These are phyloP conservation scores for Oryza punctata DNA, from an alignment of 176 grass and related monocot species.

Conservation along the genomic window DNA sequence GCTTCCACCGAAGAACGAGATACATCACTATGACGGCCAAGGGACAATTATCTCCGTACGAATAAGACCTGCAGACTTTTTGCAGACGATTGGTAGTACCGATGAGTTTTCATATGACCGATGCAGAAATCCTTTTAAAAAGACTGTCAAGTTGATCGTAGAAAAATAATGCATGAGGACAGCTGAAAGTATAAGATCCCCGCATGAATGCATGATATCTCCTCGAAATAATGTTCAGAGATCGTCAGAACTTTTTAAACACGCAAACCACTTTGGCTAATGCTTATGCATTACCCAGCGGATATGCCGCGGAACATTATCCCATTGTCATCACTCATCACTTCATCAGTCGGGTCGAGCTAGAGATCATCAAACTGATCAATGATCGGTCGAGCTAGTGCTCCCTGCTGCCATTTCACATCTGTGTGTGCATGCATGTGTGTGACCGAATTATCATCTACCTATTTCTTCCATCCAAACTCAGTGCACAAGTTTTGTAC, in stretches of 20 bases:
- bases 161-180: background rate
- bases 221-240: background rate
- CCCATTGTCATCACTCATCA: background rate
- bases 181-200: background rate
- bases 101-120: background rate
- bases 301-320: constrained; percentile 18
- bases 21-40: background rate
- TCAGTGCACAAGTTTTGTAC: constrained; percentile 42
- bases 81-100: background rate
- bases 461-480: background rate
- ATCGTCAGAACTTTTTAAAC: background rate
- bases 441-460: background rate
- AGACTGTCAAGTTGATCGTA: background rate
- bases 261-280: background rate
- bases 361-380: background rate
- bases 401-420: constrained; percentile 19
- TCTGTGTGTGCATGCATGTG: background rate
- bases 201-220: background rate
- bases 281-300: background rate
- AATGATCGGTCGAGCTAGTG: constrained; percentile 13
- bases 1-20: background rate
- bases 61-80: background rate
- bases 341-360: no score
- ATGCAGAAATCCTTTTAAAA: background rate
- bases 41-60: background rate